phyloP scores from a whole-genome alignment of 768 basidiomycete genomes.

The Leccinum boreale region DNA sequence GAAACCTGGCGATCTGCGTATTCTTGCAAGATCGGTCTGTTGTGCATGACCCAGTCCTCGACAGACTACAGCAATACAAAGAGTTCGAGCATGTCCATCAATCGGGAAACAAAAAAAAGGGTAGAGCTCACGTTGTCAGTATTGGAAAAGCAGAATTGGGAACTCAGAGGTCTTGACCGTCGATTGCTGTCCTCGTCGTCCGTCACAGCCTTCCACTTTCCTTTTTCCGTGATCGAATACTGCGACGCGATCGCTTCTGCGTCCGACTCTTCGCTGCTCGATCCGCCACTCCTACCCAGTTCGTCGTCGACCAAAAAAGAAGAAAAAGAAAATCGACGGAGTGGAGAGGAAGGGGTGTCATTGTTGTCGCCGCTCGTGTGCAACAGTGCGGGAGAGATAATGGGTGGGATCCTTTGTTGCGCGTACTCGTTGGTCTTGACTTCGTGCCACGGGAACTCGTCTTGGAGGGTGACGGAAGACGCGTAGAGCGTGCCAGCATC shows the following conservation, averaged over 20 bases:
- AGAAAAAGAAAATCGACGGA: not conserved
- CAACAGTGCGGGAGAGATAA: slow-evolving; percentile 16
- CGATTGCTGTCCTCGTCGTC: not conserved
- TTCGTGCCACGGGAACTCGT: slow-evolving; percentile 6
- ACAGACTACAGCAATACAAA: slow-evolving; percentile 8
- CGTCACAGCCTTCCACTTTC: slow-evolving; percentile 9
- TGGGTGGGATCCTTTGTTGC: slow-evolving; percentile 11
- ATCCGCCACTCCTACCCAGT: not conserved
- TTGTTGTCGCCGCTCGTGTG: not conserved
- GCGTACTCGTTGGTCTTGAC: not conserved
- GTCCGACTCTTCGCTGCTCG: not conserved
- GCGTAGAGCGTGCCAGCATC: slow-evolving; percentile 2
- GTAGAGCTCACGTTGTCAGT: slow-evolving; percentile 4
- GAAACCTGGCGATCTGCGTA: slow-evolving; percentile 28
- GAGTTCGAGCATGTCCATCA: not conserved
- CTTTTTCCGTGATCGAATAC: slow-evolving; percentile 6
- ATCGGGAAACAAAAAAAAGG: not conserved
- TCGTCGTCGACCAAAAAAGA: not conserved
- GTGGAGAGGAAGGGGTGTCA: slow-evolving; percentile 1
- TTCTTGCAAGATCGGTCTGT: slow-evolving; percentile 20
- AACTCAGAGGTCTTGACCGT: not conserved
- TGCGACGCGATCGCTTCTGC: not conserved
- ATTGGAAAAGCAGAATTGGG: not conserved
- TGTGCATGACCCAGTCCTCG: slow-evolving; percentile 24
- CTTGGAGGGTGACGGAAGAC: slow-evolving; percentile 15